Conservation (phyloP, 208 protist species). For the Willaertia magna region DNA sequence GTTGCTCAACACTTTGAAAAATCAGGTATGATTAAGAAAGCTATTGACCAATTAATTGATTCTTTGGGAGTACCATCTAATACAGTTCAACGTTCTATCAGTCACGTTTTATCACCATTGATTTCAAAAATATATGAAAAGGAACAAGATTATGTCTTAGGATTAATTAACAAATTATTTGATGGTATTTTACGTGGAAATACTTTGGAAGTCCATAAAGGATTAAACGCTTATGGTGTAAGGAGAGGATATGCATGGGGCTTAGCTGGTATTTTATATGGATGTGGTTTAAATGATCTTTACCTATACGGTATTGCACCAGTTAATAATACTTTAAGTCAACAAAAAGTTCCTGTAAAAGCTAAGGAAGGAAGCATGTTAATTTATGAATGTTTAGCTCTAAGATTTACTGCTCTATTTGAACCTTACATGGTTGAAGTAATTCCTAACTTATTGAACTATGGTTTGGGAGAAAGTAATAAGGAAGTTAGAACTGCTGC, state of each 20-base stretch:
- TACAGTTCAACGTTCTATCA: neutral
- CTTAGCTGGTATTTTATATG: neutral
- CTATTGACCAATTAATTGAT: neutral
- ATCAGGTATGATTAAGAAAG: neutral
- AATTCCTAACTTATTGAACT: slow-evolving; percentile 12
- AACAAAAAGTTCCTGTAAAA: neutral
- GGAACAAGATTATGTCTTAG: neutral
- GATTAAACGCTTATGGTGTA: neutral
- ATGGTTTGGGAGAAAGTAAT: slow-evolving; percentile 14
- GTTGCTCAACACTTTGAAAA: neutral
- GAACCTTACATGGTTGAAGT: slow-evolving; percentile 31
- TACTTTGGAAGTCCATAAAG: neutral
- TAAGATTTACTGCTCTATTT: slow-evolving; percentile 4
- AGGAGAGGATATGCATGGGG: neutral
- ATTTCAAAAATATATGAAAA: neutral
- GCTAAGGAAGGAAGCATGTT: neutral
- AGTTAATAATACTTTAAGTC: neutral
- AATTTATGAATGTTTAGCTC: neutral
- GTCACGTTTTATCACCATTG: neutral
- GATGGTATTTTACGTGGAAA: neutral
- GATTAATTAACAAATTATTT: neutral
- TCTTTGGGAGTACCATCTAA: neutral
- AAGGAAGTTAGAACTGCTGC: slow-evolving; percentile 21
- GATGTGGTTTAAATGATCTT: neutral
- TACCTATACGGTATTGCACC: neutral